Evolutionary conservation across 2,329 filamentous ascomycete species (phyloP).

Genomic region (Hypoxylon sp.): DNA sequence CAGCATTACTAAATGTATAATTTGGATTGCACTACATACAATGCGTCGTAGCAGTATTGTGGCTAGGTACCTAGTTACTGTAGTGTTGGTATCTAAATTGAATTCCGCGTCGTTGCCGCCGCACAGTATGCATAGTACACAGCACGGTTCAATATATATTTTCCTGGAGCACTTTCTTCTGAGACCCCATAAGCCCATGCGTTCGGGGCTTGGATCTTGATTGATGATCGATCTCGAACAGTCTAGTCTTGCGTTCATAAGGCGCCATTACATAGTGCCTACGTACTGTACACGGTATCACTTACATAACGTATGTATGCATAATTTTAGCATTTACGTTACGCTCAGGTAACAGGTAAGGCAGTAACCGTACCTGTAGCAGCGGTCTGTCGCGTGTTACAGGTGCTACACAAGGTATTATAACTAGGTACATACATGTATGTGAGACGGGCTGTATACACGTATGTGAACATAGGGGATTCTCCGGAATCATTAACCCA

Average conservation of each 20-base stretch:
- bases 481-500: slow-evolving; percentile 18
- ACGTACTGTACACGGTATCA: slow-evolving; percentile 21
- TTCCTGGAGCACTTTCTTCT: slow-evolving; percentile 16
- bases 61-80: not conserved
- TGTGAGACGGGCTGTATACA: slow-evolving; percentile 8
- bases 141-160: slow-evolving; percentile 23
- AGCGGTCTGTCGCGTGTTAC: slow-evolving; percentile 18
- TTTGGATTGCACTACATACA: slow-evolving; percentile 19
- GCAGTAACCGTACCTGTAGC: slow-evolving; percentile 21
- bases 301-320: slow-evolving; percentile 10
- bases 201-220: slow-evolving; percentile 37
- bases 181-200: slow-evolving; percentile 24
- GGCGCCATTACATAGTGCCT: slow-evolving; percentile 15
- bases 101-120: slow-evolving; percentile 1
- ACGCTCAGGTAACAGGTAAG: slow-evolving; percentile 25
- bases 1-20: slow-evolving; percentile 8
- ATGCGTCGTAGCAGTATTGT: not conserved
- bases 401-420: slow-evolving; percentile 18
- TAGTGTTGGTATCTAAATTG: slow-evolving; percentile 13
- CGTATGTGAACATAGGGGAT: slow-evolving; percentile 22
- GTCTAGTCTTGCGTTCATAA: slow-evolving; percentile 32
- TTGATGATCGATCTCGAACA: slow-evolving; percentile 43
- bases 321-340: too few species aligned
- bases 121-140: slow-evolving; percentile 9
- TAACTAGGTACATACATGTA: too few species aligned